These are phyloP conservation scores for Xylariales sp. DNA, from an alignment of 2,329 filamentous ascomycete species.

Conservation along the genomic window DNA sequence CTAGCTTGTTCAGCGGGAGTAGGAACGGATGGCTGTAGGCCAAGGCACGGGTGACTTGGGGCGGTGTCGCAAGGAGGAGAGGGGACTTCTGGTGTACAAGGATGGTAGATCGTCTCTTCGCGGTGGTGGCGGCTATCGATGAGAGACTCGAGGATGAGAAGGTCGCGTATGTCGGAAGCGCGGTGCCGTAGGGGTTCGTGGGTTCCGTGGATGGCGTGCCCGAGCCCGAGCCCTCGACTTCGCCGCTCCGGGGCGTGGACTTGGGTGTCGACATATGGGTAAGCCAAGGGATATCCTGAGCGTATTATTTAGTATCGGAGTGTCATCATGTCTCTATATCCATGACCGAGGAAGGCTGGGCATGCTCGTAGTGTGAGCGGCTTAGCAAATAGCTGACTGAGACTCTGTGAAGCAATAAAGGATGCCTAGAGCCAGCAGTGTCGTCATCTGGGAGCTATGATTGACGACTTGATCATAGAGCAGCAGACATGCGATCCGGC, in stretches of 20 bases:
- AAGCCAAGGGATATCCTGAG: slow-evolving; percentile 47
- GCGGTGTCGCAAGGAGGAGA: slow-evolving; percentile 85
- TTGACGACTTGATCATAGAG: too few relatives aligned
- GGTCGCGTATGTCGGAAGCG: slow-evolving; percentile 70
- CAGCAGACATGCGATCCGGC: too few relatives aligned
- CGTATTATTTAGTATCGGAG: neutral
- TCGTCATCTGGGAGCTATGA: too few relatives aligned
- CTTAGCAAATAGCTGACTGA: too few relatives aligned
- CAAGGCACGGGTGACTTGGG: slow-evolving; percentile 87
- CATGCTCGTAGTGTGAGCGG: neutral
- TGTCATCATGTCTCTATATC: neutral
- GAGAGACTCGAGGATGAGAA: slow-evolving; percentile 83
- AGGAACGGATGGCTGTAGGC: slow-evolving; percentile 96
- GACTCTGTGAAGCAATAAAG: too few relatives aligned
- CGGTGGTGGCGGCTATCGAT: slow-evolving; percentile 55
- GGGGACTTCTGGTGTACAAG: slow-evolving; percentile 97
- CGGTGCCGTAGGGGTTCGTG: slow-evolving; percentile 32
- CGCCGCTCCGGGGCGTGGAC: slow-evolving; percentile 31
- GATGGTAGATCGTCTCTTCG: slow-evolving; percentile 80
- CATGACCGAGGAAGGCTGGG: neutral
- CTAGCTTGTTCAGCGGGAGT: slow-evolving; percentile 78
- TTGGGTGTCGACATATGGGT: slow-evolving; percentile 46
- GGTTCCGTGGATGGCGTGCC: slow-evolving; percentile 24
- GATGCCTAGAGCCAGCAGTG: too few relatives aligned
- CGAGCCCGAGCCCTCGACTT: slow-evolving; percentile 21